Evolutionary conservation across 2,329 filamentous ascomycete species (phyloP).

Genomic region (Colletotrichum filicis): DNA sequence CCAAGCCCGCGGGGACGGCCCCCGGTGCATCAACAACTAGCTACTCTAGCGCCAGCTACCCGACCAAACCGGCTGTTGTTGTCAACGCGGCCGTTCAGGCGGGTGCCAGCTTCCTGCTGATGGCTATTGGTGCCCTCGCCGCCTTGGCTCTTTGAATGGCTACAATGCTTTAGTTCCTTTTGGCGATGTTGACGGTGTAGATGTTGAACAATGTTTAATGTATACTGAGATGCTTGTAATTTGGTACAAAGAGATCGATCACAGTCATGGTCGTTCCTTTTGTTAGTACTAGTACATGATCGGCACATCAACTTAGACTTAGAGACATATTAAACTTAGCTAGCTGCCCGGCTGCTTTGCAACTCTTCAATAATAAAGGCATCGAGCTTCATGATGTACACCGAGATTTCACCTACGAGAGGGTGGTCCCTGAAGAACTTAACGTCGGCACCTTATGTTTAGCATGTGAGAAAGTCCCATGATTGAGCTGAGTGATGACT

Average conservation of each 20-base stretch:
- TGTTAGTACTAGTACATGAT: not conserved
- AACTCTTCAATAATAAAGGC: not conserved
- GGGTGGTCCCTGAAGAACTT: too few species aligned
- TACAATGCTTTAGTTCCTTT: not conserved
- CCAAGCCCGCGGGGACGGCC: constrained; percentile 28
- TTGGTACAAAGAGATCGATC: not conserved
- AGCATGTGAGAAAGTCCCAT: not conserved
- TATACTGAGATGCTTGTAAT: not conserved
- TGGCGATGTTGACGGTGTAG: not conserved
- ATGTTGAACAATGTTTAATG: not conserved
- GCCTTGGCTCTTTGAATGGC: constrained; percentile 4
- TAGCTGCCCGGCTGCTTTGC: not conserved
- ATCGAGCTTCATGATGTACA: not conserved
- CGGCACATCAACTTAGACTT: not conserved
- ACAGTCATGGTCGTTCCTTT: not conserved
- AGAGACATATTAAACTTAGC: not conserved
- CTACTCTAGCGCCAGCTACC: constrained; percentile 20
- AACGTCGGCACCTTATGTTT: not conserved
- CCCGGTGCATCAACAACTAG: constrained; percentile 8
- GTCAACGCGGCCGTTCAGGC: constrained; percentile 26
- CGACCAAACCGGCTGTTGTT: constrained; percentile 11
- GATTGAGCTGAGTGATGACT: not conserved
- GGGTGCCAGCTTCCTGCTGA: constrained; percentile 27
- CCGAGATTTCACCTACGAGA: too few species aligned
- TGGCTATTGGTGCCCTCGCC: constrained; percentile 20